Conservation (phyloP, 139 green algal species). For the Chlorella sp. region DNA sequence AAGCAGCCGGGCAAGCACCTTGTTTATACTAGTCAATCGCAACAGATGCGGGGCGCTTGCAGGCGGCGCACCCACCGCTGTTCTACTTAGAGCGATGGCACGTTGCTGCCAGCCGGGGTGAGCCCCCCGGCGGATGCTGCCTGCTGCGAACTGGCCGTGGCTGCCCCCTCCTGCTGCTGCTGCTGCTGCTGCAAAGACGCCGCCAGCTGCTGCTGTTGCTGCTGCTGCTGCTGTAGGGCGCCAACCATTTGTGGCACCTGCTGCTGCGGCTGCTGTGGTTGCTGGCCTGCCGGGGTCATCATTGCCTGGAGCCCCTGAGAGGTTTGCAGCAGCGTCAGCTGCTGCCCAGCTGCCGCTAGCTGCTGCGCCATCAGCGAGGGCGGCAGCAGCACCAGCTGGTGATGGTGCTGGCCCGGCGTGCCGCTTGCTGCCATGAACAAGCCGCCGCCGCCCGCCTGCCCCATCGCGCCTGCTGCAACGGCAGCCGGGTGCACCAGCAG, state of each 20-base stretch:
- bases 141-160: not conserved
- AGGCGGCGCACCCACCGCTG: too few species aligned
- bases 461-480: not conserved
- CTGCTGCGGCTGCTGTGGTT: constrained; percentile 14
- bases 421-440: constrained; percentile 1
- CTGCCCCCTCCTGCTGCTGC: not conserved
- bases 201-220: not conserved
- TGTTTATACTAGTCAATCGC: too few species aligned
- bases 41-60: too few species aligned
- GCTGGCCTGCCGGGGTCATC: not conserved
- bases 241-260: not conserved
- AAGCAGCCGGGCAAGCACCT: too few species aligned
- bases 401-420: not conserved
- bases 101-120: too few species aligned
- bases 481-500: too few species aligned
- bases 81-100: too few species aligned
- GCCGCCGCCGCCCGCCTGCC: not conserved
- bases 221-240: constrained; percentile 6
- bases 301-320: constrained; percentile 10
- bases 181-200: not conserved
- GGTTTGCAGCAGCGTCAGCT: not conserved
- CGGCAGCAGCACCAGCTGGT: constrained; percentile 30
- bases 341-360: not conserved
- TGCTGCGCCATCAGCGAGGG: constrained; percentile 31
- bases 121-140: too few species aligned